These are phyloP conservation scores for Fusarium decemcellulare DNA, from an alignment of 2,329 filamentous ascomycete species.

Conservation along the genomic window DNA sequence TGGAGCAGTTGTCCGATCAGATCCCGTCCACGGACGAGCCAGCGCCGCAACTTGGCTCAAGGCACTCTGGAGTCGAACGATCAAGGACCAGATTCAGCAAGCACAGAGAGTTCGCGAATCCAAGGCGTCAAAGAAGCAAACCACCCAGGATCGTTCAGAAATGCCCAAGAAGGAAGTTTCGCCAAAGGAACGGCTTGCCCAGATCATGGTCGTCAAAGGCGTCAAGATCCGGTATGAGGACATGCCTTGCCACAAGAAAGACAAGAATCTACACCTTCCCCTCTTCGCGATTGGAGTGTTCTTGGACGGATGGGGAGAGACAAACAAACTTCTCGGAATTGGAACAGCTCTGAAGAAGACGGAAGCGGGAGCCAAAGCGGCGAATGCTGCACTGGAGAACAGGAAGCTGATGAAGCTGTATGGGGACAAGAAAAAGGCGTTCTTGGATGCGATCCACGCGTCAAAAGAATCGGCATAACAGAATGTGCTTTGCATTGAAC, in stretches of 20 bases:
- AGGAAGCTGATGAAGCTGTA: constrained; percentile 73
- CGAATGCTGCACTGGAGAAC: constrained; percentile 73
- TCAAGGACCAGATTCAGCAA: constrained; percentile 67
- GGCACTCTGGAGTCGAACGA: constrained; percentile 77
- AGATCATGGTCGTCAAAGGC: constrained; percentile 66
- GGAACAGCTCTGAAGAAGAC: constrained; percentile 77
- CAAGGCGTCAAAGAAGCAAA: not conserved
- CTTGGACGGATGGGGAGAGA: constrained; percentile 78
- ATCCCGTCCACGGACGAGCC: constrained; percentile 72
- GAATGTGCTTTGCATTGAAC: not conserved
- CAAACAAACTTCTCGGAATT: constrained; percentile 71
- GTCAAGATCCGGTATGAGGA: constrained; percentile 75
- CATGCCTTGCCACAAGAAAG: constrained; percentile 64
- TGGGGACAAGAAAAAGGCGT: constrained; percentile 62
- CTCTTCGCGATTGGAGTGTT: constrained; percentile 75
- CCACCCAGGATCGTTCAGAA: not conserved
- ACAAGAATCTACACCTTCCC: constrained; percentile 67
- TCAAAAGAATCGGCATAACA: constrained; percentile 10
- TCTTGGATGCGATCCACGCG: constrained; percentile 50
- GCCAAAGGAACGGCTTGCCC: constrained; percentile 51
- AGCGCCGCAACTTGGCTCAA: constrained; percentile 80
- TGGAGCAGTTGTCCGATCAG: constrained; percentile 80
- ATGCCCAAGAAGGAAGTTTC: constrained; percentile 13
- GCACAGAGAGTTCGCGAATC: constrained; percentile 52
- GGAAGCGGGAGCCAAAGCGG: constrained; percentile 78